Base-by-base conservation (phyloP, 768 basidiomycete species). In the Termitomyces sp. region DNA sequence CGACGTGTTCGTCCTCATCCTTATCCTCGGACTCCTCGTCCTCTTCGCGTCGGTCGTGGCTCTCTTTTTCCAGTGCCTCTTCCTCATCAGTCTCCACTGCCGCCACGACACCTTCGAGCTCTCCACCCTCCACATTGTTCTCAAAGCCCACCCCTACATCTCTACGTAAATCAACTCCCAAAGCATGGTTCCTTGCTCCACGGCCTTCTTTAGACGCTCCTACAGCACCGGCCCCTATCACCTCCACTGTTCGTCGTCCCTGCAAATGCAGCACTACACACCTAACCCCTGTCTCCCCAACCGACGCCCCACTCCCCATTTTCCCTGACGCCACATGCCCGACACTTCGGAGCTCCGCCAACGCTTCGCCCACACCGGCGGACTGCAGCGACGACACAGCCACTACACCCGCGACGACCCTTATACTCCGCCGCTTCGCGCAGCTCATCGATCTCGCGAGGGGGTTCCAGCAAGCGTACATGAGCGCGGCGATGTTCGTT, bases 391-490 rank as follows among this genome's bases (percentile, higher is more conserved):
- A 58, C 8, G 46, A 59, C 44, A 20, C 49, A 28, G 39, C 49
- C 35, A 50, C 48, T 22, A 9, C 62, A 1, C 57, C 55, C 42
- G 13, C 51, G 16, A 49, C 46, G 22, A 52, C 46, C 16, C 32
- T 70, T 64, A 56, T 72, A 1, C 68, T 72, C 55, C 67, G 70
- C 42, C 72, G 69, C 45, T 67, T 77, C 58, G 62, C 69, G 16
- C 76, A 75, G 51, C 69, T 87, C 51, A 70, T 87, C 45, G 81
- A 79, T 66, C 73, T 82, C 0, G 87, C 85, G 7, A 79, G 79
- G 60, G 80, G 80, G 12, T 75, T 89, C 66, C 87, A 89, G 69
- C 76, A 74, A 20, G 84, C 81, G 39, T 88, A 87, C 64, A 79
- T 87, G 61, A 73, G 76, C 49, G 81, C 84, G 36, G 79, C 85